A percentile compares a stretch with the other conserved stretches of the same genome.
Evolutionary conservation across 768 basidiomycete species (phyloP).

Genomic region (Pulveroboletus frians): DNA sequence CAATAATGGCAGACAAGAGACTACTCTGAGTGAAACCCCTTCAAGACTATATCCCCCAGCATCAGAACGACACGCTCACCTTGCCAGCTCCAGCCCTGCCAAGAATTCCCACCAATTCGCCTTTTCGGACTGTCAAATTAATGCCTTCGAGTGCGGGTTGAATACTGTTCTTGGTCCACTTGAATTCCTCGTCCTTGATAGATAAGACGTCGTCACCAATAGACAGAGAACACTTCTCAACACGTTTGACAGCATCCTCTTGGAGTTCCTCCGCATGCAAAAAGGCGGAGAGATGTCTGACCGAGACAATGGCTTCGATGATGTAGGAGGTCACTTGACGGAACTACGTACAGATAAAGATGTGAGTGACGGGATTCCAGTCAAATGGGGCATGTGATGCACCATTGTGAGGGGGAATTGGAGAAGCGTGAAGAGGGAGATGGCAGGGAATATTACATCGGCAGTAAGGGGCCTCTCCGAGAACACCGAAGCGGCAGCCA

Average conservation of each 20-base stretch:
- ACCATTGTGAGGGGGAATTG: conserved; percentile 86
- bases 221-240: conserved; percentile 38
- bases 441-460: conserved; percentile 94
- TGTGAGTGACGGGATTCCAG: not conserved
- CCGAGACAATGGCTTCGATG: conserved; percentile 82
- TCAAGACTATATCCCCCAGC: not conserved
- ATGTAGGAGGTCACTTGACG: conserved; percentile 71
- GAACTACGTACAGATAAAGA: conserved; percentile 38
- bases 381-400: conserved; percentile 8
- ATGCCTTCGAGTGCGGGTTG: conserved; percentile 71
- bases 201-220: conserved; percentile 63
- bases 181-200: conserved; percentile 74
- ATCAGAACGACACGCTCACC: conserved; percentile 33
- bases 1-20: conserved; percentile 73
- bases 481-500: conserved; percentile 63
- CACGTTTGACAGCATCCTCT: conserved; percentile 57
- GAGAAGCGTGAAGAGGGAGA: conserved; percentile 83
- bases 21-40: conserved; percentile 45
- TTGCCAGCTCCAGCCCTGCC: conserved; percentile 93
- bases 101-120: conserved; percentile 78
- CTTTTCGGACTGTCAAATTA: conserved; percentile 68
- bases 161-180: conserved; percentile 58
- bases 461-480: conserved; percentile 71
- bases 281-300: conserved; percentile 72
- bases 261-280: conserved; percentile 78